Evolutionary conservation across 2,329 filamentous ascomycete species (phyloP), one percentile per base, ranked within the genome.

Genomic region (Cadophora sp.): DNA sequence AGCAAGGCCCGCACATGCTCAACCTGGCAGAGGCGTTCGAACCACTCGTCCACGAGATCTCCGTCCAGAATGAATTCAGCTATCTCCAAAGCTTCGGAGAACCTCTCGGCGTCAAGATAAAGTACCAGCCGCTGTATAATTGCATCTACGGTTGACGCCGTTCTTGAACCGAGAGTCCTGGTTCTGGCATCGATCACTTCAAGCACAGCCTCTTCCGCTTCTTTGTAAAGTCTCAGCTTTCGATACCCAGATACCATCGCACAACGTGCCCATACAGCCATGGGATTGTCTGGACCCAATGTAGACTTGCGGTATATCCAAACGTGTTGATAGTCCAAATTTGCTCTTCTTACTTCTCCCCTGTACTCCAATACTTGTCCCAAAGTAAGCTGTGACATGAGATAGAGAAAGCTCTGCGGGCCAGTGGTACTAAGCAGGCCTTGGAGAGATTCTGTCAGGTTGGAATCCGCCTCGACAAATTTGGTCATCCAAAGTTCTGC

Each of bases 261-360:
- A 51, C 48, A 51, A 22, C 24, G 48, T 16, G 48, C 48, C 48
- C 48, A 51, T 27, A 51, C 48, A 51, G 48, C 48, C 48, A 51
- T 51, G 22, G 22, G 48, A 14, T 51, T 51, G 22, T 51, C 48
- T 30, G 48, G 22, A 14, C 48, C 48, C 14, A 51, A 24, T 24
- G 48, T 51, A 8, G 48, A 30, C 24, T 16, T 51, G 48, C 48
- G 48, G 24, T 27, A 51, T 27, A 11, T 51, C 22, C 9, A 51
- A 51, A 51, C 48, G 48, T 51, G 48, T 22, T 51, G 22, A 7
- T 51, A 51, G 22, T 51, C 48, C 48, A 51, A 51, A 27, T 13
- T 18, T 27, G 48, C 48, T 27, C 48, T 22, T 51, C 48, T 51
- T 13, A 51, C 48, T 51, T 51, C 48, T 51, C 48, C 48, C 13